Conservation (phyloP, 495 filamentous ascomycete species). For the Thozetella sp. region DNA sequence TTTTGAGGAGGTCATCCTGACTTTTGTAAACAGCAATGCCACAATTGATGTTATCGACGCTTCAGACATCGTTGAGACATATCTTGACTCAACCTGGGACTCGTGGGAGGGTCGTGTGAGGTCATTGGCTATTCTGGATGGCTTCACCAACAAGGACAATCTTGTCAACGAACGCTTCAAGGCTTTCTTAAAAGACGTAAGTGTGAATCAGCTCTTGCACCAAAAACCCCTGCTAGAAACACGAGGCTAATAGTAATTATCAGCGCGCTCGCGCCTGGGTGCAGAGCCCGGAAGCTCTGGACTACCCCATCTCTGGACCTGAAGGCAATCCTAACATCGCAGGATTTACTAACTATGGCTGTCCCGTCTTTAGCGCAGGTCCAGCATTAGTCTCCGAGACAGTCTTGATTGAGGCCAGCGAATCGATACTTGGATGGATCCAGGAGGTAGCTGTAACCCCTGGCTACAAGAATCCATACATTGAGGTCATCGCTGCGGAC, state of each 20-base stretch:
- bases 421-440: constrained; percentile 42
- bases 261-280: constrained; percentile 64
- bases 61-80: constrained; percentile 51
- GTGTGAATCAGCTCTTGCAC: constrained; percentile 10
- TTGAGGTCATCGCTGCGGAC: constrained; percentile 16
- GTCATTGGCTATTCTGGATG: constrained; percentile 40
- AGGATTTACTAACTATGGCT: constrained; percentile 37
- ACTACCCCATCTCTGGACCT: constrained; percentile 46
- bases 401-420: constrained; percentile 32
- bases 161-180: constrained; percentile 39
- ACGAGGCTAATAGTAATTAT: not conserved
- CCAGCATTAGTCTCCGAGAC: constrained; percentile 33
- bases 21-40: constrained; percentile 40
- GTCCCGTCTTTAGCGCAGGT: constrained; percentile 46
- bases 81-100: constrained; percentile 56
- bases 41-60: constrained; percentile 68
- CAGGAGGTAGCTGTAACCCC: constrained; percentile 37
- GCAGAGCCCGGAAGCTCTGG: constrained; percentile 47
- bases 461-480: constrained; percentile 30
- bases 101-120: constrained; percentile 32
- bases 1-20: constrained; percentile 61
- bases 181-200: constrained; percentile 47
- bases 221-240: not conserved
- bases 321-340: constrained; percentile 29
- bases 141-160: constrained; percentile 26